Conservation (phyloP, 495 filamentous ascomycete genomes). For the Pseudomonodictys pantanalensis region DNA sequence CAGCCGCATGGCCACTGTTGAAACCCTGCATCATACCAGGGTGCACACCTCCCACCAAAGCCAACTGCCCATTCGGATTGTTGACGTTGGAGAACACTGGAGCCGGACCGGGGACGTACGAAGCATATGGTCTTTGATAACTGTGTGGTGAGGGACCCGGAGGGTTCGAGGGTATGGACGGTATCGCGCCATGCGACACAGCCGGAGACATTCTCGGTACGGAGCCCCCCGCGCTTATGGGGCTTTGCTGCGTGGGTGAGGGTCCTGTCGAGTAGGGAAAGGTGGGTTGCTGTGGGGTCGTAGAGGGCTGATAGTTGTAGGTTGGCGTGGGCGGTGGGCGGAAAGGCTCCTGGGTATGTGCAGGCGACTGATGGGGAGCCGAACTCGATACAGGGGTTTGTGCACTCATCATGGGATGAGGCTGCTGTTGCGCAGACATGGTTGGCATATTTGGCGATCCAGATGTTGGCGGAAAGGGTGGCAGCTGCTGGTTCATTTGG, state of each 20-base stretch:
- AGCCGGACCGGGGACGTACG: constrained; percentile 52
- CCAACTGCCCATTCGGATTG: constrained; percentile 65
- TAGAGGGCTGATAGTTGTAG: constrained; percentile 59
- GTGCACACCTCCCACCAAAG: constrained; percentile 64
- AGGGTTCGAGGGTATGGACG: constrained; percentile 36
- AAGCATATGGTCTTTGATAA: constrained; percentile 45
- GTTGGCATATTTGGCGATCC: constrained; percentile 41
- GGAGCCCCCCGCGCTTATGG: constrained; percentile 55
- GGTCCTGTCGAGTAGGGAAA: constrained; percentile 57
- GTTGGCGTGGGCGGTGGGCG: constrained; percentile 59
- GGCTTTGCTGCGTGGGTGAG: constrained; percentile 58
- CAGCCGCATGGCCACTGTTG: constrained; percentile 57
- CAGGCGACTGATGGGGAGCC: constrained; percentile 57
- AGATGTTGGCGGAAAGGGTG: constrained; percentile 56
- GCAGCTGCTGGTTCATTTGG: constrained; percentile 54
- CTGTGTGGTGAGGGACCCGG: constrained; percentile 39
- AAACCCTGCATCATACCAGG: constrained; percentile 49
- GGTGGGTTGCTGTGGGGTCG: constrained; percentile 60
- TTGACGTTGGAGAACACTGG: constrained; percentile 78
- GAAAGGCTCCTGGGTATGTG: constrained; percentile 63
- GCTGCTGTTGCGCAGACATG: constrained; percentile 41
- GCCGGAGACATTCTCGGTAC: constrained; percentile 55
- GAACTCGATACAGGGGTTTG: constrained; percentile 51
- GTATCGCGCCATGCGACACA: constrained; percentile 48
- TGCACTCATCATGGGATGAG: constrained; percentile 44